Evolutionary conservation across 495 filamentous ascomycete genomes (phyloP).

Genomic region (Penicillium pancosmium): DNA sequence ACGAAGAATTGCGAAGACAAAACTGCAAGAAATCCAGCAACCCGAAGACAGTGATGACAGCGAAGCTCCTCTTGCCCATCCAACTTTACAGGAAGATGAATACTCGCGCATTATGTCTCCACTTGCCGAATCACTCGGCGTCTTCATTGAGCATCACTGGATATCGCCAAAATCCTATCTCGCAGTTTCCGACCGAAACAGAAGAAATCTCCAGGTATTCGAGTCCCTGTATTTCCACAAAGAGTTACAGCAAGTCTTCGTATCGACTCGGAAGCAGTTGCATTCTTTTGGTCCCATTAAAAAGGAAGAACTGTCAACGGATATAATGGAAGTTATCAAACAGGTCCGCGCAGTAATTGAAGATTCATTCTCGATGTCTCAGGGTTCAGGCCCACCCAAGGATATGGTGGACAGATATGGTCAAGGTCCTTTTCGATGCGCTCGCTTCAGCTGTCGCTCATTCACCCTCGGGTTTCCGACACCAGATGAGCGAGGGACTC

Average conservation of each 20-base stretch:
- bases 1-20: not conserved
- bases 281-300: conserved; percentile 2
- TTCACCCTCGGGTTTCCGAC: conserved; percentile 8
- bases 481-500: not conserved
- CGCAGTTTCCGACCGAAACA: conserved; percentile 3
- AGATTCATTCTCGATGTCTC: not conserved
- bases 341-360: conserved; percentile 6
- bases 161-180: not conserved
- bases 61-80: not conserved
- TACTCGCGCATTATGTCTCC: not conserved
- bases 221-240: not conserved
- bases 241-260: conserved; percentile 4
- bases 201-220: conserved; percentile 5
- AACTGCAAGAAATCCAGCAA: not conserved
- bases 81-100: conserved; percentile 4
- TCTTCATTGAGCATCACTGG: conserved; percentile 8
- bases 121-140: conserved; percentile 4
- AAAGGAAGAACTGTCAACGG: conserved; percentile 1
- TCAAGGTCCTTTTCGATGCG: not conserved
- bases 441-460: conserved; percentile 2
- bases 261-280: conserved; percentile 6
- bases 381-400: not conserved
- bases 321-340: not conserved
- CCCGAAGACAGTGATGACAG: conserved; percentile 1
- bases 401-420: conserved; percentile 3